These are phyloP conservation scores for Yamadazyma spencermartinsiae DNA, from an alignment of 1,139 yeast genomes.

Conservation along the genomic window DNA sequence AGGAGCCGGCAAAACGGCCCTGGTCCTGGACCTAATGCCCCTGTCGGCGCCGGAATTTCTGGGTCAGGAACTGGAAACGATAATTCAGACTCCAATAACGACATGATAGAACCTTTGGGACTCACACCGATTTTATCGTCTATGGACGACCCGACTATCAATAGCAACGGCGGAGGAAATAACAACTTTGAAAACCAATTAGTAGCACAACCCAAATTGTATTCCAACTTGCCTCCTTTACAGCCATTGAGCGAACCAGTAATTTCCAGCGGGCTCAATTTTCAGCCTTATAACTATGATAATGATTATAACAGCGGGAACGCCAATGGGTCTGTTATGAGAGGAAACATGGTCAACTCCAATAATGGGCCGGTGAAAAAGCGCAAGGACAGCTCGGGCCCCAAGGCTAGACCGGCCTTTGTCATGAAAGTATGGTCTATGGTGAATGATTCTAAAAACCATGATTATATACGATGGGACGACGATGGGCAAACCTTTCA, in stretches of 20 bases:
- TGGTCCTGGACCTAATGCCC: not conserved
- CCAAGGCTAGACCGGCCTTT: slow-evolving; percentile 72
- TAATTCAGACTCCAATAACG: slow-evolving; percentile 1
- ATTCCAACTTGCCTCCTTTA: slow-evolving; percentile 30
- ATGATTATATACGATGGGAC: slow-evolving; percentile 77
- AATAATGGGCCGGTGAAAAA: slow-evolving; percentile 4
- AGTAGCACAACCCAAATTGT: slow-evolving; percentile 17
- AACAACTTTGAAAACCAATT: slow-evolving; percentile 14
- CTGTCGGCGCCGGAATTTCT: not conserved
- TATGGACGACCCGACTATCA: slow-evolving; percentile 12
- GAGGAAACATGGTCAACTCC: slow-evolving; percentile 1
- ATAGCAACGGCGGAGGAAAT: slow-evolving; percentile 7
- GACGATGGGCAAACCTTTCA: slow-evolving; percentile 83
- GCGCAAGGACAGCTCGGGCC: slow-evolving; percentile 32
- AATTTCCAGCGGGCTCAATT: slow-evolving; percentile 24
- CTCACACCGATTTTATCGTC: slow-evolving; percentile 14
- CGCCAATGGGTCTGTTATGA: not conserved
- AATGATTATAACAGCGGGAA: not conserved
- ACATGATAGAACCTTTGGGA: slow-evolving; percentile 11
- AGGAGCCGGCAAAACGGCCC: not conserved
- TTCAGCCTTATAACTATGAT: slow-evolving; percentile 10
- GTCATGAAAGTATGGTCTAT: slow-evolving; percentile 92
- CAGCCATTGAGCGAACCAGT: slow-evolving; percentile 39
- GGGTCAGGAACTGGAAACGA: not conserved
- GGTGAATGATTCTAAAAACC: slow-evolving; percentile 79